A percentile compares a stretch with the other conserved stretches of the same genome.
Conservation (phyloP, 2,329 filamentous ascomycete genomes). For the Paraconiothyrium sp. region DNA sequence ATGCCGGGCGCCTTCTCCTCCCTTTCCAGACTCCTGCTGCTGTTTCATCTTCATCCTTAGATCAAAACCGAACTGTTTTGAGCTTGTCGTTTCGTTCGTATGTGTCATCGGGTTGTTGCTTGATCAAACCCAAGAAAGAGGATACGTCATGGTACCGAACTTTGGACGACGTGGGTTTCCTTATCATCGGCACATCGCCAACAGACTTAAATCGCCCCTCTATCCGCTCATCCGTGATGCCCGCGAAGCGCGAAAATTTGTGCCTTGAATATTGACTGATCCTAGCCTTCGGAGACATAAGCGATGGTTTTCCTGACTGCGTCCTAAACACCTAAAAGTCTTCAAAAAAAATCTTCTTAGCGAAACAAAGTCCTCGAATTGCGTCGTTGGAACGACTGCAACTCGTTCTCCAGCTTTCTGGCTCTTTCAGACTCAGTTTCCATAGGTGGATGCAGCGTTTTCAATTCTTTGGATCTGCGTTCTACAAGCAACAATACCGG, state of each 20-base stretch:
- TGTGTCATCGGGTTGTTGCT: too few species aligned
- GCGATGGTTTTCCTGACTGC: not conserved
- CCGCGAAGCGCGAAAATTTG: not conserved
- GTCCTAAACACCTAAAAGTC: not conserved
- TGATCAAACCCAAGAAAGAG: too few species aligned
- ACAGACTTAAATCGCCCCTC: not conserved
- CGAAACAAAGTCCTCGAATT: not conserved
- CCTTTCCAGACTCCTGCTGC: not conserved
- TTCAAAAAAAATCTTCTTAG: not conserved
- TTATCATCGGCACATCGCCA: not conserved
- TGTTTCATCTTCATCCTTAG: too few species aligned
- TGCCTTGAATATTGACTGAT: not conserved
- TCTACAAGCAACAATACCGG: too few species aligned
- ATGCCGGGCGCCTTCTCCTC: not conserved
- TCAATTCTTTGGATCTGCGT: too few species aligned
- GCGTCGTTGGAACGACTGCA: constrained; percentile 23
- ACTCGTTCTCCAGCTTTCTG: constrained; percentile 24
- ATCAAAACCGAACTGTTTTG: too few species aligned
- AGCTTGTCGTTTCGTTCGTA: too few species aligned
- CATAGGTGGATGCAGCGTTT: not conserved
- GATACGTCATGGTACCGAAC: not conserved
- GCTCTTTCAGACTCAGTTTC: constrained; percentile 15
- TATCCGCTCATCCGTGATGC: not conserved
- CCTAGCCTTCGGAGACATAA: not conserved
- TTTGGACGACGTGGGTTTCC: not conserved